A percentile compares a stretch with the other conserved stretches of the same genome.
Conservation (phyloP, 2,329 filamentous ascomycete species). For the Colletotrichum abscissum region DNA sequence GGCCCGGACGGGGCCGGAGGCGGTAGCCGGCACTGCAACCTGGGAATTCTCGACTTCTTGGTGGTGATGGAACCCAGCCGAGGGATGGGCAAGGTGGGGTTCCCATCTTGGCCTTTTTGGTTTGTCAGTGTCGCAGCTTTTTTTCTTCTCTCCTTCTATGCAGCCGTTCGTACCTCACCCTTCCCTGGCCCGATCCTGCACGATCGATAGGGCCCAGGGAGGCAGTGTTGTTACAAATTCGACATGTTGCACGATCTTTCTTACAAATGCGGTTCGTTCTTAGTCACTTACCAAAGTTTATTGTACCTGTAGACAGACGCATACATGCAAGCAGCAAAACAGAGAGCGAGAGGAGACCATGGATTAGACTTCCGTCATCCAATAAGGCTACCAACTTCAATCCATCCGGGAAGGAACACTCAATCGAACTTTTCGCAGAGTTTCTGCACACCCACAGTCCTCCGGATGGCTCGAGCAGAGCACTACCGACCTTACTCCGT, state of each 20-base stretch:
- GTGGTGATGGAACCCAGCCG: neutral
- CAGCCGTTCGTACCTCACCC: neutral
- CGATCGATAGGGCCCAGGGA: neutral
- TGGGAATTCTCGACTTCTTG: neutral
- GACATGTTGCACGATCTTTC: neutral
- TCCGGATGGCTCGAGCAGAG: constrained; percentile 17
- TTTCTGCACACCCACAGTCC: constrained; percentile 14
- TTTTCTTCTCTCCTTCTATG: neutral
- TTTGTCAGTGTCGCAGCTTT: neutral
- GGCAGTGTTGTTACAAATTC: constrained; percentile 25
- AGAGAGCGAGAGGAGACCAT: neutral
- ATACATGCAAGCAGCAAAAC: too few species aligned
- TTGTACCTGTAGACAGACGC: too few species aligned
- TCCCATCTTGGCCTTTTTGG: neutral
- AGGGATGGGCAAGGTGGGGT: neutral
- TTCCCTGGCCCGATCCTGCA: neutral
- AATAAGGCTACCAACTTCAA: neutral
- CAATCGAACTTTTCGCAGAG: constrained; percentile 3
- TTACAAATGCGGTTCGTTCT: neutral
- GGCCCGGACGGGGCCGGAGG: constrained; percentile 19
- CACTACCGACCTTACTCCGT: neutral
- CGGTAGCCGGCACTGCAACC: constrained; percentile 12
- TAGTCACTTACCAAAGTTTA: neutral
- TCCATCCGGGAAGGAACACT: constrained; percentile 3
- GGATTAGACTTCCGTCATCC: constrained; percentile 30